phyloP scores from a whole-genome alignment of 106 monocot genomes.

The Apostasia shenzhenica region DNA sequence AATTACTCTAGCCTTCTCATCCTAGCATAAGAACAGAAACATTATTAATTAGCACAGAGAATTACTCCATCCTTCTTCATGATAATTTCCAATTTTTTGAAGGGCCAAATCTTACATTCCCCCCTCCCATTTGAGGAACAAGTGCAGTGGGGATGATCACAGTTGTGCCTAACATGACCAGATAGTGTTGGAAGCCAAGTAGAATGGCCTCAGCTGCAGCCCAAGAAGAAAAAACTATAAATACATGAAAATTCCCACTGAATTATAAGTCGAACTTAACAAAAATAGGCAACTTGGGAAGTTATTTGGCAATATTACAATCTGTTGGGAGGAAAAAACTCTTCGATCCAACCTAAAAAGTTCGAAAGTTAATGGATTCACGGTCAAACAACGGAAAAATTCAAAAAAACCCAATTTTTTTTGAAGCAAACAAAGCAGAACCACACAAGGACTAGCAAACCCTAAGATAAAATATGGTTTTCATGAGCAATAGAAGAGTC shows the following conservation, averaged over 20 bases:
- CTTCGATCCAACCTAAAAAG: too few species aligned
- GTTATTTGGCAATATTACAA: background rate
- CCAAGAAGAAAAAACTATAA: background rate
- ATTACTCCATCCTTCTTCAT: background rate
- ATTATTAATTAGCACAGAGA: background rate
- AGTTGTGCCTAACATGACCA: conserved; percentile 97
- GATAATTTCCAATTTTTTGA: background rate
- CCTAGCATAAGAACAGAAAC: conserved; percentile 25
- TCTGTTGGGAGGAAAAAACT: background rate
- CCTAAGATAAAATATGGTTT: background rate
- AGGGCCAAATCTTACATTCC: conserved; percentile 49
- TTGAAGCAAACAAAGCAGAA: background rate
- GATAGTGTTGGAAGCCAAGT: conserved; percentile 91
- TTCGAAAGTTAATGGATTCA: background rate
- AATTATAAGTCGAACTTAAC: too few species aligned
- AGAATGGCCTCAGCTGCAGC: conserved; percentile 92
- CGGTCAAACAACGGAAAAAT: background rate
- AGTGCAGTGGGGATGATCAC: conserved; percentile 97
- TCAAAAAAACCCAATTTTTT: background rate
- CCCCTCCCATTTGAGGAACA: conserved; percentile 99
- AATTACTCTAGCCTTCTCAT: conserved; percentile 91
- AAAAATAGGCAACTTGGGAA: too few species aligned
- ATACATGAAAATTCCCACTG: too few species aligned
- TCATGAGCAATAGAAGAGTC: background rate
- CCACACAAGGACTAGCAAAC: background rate